phyloP scores from a whole-genome alignment of 2,329 filamentous ascomycete genomes.

The Paradendryphiella salina region DNA sequence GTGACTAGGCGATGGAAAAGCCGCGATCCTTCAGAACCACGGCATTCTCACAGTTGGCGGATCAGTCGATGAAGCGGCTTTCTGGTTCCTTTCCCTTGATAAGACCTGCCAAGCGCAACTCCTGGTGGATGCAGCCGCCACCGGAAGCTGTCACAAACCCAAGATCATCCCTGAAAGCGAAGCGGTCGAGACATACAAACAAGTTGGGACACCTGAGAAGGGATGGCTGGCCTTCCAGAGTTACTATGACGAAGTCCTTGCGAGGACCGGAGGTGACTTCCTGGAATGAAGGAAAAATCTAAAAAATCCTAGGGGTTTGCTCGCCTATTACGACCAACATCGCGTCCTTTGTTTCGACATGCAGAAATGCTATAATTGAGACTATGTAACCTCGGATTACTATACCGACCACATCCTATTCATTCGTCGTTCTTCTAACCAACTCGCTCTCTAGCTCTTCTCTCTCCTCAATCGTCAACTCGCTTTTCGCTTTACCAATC shows the following conservation, averaged over 20 bases:
- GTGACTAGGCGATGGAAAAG: slow-evolving; percentile 37
- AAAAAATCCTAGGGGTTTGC: slow-evolving; percentile 1
- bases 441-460: slow-evolving; percentile 39
- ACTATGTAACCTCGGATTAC: background rate
- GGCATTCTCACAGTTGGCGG: slow-evolving; percentile 46
- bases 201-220: slow-evolving; percentile 55
- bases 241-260: slow-evolving; percentile 59
- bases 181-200: slow-evolving; percentile 46
- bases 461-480: slow-evolving; percentile 40
- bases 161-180: slow-evolving; percentile 49
- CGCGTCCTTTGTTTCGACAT: too few species aligned
- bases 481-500: slow-evolving; percentile 45
- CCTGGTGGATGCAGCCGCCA: slow-evolving; percentile 48
- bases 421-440: slow-evolving; percentile 19
- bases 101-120: slow-evolving; percentile 54
- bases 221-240: slow-evolving; percentile 59
- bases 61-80: slow-evolving; percentile 51
- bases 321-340: background rate
- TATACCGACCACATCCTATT: background rate
- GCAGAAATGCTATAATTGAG: too few species aligned
- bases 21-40: slow-evolving; percentile 48
- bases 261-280: slow-evolving; percentile 56
- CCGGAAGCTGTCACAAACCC: slow-evolving; percentile 46
- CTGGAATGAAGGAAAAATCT: slow-evolving; percentile 38
- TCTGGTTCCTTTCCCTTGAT: slow-evolving; percentile 53